A percentile compares a stretch with the other conserved stretches of the same genome.
These are phyloP conservation scores for Boletus bicolor DNA, from an alignment of 768 basidiomycete species.

Conservation along the genomic window DNA sequence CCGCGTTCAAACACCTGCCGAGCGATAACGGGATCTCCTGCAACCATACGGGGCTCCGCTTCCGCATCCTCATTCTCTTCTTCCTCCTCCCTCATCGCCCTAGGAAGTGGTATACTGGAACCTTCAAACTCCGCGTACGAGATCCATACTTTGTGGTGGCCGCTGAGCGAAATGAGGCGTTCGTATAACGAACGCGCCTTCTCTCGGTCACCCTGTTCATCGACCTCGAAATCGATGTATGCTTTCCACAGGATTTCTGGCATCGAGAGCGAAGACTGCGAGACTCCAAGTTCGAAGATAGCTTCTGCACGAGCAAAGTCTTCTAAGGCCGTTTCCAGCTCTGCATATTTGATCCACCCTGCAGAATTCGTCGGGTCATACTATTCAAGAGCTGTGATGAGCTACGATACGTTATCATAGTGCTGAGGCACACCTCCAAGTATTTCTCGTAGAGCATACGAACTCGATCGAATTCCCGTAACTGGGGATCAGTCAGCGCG, in stretches of 20 bases:
- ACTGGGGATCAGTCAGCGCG: conserved; percentile 38
- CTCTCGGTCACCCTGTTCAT: conserved; percentile 84
- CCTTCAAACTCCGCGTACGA: conserved; percentile 92
- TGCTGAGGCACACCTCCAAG: conserved; percentile 60
- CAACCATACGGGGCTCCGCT: conserved; percentile 50
- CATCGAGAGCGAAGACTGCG: conserved; percentile 86
- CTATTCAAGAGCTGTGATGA: conserved; percentile 33
- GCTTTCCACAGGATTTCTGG: conserved; percentile 94
- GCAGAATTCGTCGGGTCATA: conserved; percentile 88
- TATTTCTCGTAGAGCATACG: conserved; percentile 92
- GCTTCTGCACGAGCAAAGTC: conserved; percentile 88
- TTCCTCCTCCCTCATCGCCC: conserved; percentile 66
- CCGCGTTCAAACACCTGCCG: conserved; percentile 81
- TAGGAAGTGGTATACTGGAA: conserved; percentile 62
- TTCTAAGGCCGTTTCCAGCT: conserved; percentile 83
- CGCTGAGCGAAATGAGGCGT: conserved; percentile 77
- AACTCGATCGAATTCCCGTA: conserved; percentile 94
- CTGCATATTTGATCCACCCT: conserved; percentile 96
- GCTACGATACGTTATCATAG: background rate
- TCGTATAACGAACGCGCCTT: conserved; percentile 85
- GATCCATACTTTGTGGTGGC: conserved; percentile 97
- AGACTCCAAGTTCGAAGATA: conserved; percentile 89
- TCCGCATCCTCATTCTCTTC: conserved; percentile 50
- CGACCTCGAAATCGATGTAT: conserved; percentile 94
- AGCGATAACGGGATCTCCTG: conserved; percentile 69